phyloP scores from a whole-genome alignment of 208 protist species.

The Leishmania martiniquensis region DNA sequence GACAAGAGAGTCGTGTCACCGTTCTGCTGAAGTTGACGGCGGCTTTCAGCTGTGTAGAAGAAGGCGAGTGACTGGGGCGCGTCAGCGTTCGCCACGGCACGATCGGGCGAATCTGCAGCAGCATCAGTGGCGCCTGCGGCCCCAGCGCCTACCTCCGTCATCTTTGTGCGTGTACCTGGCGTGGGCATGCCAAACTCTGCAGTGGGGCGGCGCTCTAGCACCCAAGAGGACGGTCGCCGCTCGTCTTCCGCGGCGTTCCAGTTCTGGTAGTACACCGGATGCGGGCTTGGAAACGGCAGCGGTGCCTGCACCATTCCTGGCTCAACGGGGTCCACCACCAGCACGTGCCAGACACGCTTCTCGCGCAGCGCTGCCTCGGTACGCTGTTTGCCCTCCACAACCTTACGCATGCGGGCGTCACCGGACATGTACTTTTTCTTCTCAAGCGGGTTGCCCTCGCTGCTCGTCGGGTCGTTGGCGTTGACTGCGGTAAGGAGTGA shows the following conservation, averaged over 20 bases:
- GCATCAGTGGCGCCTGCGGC: background rate
- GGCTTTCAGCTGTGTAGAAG: conserved; percentile 31
- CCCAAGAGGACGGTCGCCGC: background rate
- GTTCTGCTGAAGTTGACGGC: conserved; percentile 62
- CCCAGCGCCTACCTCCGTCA: background rate
- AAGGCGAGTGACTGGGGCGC: conserved; percentile 3
- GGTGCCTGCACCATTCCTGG: conserved; percentile 30
- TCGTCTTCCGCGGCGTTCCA: conserved; percentile 13
- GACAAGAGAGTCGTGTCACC: conserved; percentile 67
- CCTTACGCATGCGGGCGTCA: conserved; percentile 28
- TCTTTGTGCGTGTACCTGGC: background rate
- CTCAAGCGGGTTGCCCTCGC: conserved; percentile 41
- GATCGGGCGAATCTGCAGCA: background rate
- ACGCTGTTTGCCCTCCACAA: conserved; percentile 28
- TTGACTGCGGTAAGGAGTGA: conserved; percentile 24
- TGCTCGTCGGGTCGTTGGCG: conserved; percentile 39
- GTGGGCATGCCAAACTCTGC: conserved; percentile 4
- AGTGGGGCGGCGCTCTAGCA: conserved; percentile 18
- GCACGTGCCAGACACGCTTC: conserved; percentile 46
- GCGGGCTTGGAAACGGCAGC: conserved; percentile 57
- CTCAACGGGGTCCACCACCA: conserved; percentile 72
- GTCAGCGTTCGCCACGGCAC: conserved; percentile 1
- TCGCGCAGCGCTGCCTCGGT: conserved; percentile 27
- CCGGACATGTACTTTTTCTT: conserved; percentile 37
- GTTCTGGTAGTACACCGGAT: conserved; percentile 64